Evolutionary conservation across 2,329 filamentous ascomycete species (phyloP).

Genomic region (Xylariaceae sp.): DNA sequence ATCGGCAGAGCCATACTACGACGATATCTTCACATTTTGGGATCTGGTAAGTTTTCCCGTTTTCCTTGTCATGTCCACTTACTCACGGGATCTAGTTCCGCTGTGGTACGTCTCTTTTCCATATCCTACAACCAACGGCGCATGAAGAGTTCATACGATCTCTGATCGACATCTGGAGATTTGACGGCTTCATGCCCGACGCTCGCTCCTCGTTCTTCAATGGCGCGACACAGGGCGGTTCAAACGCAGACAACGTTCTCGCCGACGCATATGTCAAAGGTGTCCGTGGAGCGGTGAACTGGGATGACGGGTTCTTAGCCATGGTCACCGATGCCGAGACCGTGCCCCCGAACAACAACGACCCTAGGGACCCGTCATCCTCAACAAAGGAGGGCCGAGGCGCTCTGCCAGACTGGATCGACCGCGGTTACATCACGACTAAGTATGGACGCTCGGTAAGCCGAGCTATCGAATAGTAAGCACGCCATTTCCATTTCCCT

Average conservation of each 20-base stretch:
- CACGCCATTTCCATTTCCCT: background rate
- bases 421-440: constrained; percentile 69
- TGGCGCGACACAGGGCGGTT: constrained; percentile 71
- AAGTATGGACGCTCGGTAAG: constrained; percentile 66
- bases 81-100: constrained; percentile 53
- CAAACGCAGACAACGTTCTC: constrained; percentile 73
- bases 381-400: constrained; percentile 72
- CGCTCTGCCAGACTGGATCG: constrained; percentile 71
- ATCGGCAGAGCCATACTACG: constrained; percentile 71
- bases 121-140: constrained; percentile 65
- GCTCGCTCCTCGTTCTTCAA: constrained; percentile 72
- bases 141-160: constrained; percentile 72
- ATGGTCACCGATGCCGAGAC: constrained; percentile 73
- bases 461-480: constrained; percentile 68
- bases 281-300: constrained; percentile 66
- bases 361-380: constrained; percentile 61
- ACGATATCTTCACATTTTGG: constrained; percentile 76
- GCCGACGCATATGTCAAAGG: constrained; percentile 76
- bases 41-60: constrained; percentile 46
- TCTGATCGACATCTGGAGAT: constrained; percentile 70
- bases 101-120: constrained; percentile 68
- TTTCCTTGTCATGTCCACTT: background rate
- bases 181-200: constrained; percentile 69
- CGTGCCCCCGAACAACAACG: constrained; percentile 63
- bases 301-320: constrained; percentile 65